Conservation (phyloP, 2,329 filamentous ascomycete species). For the Gremmenia infestans region DNA sequence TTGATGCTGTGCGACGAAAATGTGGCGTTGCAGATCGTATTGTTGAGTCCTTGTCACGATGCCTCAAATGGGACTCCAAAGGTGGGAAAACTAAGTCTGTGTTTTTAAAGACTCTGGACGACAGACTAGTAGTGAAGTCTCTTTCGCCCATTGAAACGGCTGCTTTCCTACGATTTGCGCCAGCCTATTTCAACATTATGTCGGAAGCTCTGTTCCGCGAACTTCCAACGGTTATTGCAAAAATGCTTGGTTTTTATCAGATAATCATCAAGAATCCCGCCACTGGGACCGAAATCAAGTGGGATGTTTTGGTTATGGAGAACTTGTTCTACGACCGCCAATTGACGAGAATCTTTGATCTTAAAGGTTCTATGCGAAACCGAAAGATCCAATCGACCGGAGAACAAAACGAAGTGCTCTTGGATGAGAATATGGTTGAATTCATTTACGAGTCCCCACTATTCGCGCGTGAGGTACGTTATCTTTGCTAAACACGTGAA, state of each 20-base stretch:
- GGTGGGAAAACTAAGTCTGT: slow-evolving; percentile 97
- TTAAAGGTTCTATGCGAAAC: slow-evolving; percentile 98
- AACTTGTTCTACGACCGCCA: slow-evolving; percentile 95
- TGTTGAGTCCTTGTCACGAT: slow-evolving; percentile 89
- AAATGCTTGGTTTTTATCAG: slow-evolving; percentile 98
- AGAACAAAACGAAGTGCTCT: slow-evolving; percentile 89
- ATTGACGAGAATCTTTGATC: slow-evolving; percentile 85
- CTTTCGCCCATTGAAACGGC: slow-evolving; percentile 87
- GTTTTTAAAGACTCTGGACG: slow-evolving; percentile 93
- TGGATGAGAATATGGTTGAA: slow-evolving; percentile 98
- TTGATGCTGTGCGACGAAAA: slow-evolving; percentile 88
- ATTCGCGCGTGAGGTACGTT: slow-evolving; percentile 69
- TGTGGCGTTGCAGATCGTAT: slow-evolving; percentile 92
- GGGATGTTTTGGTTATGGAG: slow-evolving; percentile 92
- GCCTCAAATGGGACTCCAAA: slow-evolving; percentile 96
- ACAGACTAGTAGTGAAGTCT: slow-evolving; percentile 76
- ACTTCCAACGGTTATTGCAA: slow-evolving; percentile 92
- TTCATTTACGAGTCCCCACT: slow-evolving; percentile 97
- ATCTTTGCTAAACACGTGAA: background rate
- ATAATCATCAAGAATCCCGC: slow-evolving; percentile 93
- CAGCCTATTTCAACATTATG: slow-evolving; percentile 97
- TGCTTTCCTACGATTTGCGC: slow-evolving; percentile 91
- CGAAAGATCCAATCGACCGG: slow-evolving; percentile 95
- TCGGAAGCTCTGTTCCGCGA: slow-evolving; percentile 93
- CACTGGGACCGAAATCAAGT: slow-evolving; percentile 89